phyloP scores from a whole-genome alignment of 169 alveolate genomes.

The Besnoitia besnoiti region DNA sequence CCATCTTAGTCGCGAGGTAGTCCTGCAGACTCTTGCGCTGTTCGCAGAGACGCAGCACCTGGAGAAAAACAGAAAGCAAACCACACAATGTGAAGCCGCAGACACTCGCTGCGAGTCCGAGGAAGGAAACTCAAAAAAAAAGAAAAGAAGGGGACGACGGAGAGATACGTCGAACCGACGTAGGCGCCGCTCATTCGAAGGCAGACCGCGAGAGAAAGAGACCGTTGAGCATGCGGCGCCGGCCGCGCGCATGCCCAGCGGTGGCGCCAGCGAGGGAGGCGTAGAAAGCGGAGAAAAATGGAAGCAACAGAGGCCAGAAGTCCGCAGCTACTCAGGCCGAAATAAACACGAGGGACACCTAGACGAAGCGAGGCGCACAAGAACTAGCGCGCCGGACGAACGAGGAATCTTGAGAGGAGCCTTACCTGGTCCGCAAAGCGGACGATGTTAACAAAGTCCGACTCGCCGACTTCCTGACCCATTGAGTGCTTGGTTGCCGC shows the following conservation, averaged over 20 bases:
- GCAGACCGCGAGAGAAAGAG: background rate
- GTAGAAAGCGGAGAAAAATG: too few relatives aligned
- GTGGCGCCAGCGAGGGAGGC: too few relatives aligned
- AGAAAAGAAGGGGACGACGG: background rate
- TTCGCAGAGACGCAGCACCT: slow-evolving; percentile 62
- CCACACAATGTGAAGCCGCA: background rate
- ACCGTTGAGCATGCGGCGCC: background rate
- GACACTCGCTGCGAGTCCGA: background rate
- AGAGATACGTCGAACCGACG: background rate
- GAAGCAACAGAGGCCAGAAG: background rate
- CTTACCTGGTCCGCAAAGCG: slow-evolving; percentile 90
- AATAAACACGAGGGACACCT: background rate
- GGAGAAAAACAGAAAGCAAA: background rate
- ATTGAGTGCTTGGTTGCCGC: slow-evolving; percentile 92
- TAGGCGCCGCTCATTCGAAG: too few relatives aligned
- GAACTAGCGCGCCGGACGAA: background rate
- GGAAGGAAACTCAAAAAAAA: background rate
- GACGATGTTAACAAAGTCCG: slow-evolving; percentile 89
- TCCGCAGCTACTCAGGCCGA: background rate
- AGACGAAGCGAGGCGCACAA: background rate
- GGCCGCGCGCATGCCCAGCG: too few relatives aligned
- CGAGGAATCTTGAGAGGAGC: background rate
- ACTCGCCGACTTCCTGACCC: slow-evolving; percentile 96
- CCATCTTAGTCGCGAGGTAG: slow-evolving; percentile 90
- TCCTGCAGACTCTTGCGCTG: slow-evolving; percentile 68